Evolutionary conservation across 306 rosid genomes (phyloP), one percentile per base, ranked within the genome.

Genomic region (Inga laurina): DNA sequence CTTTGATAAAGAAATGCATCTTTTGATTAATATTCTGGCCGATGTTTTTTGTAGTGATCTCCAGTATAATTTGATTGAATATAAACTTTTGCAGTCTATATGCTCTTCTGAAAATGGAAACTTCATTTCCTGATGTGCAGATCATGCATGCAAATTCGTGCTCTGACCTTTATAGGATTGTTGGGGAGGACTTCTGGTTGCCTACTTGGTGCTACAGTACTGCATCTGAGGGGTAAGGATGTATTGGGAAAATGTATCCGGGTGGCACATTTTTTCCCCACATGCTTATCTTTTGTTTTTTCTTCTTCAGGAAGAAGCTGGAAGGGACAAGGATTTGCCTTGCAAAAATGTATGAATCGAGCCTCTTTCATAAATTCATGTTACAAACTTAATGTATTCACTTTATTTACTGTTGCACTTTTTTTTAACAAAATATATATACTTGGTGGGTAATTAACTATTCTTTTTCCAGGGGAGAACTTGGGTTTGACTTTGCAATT

Each of bases 131-230:
- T 13, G 34, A 37, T 19, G 19, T 68, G 82, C 90, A 91, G 94
- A 79, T 91, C 81, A 52, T 83, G 85, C 51, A 71, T 45, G 93
- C 89, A 73, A 89, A 85, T 78, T 88, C 94, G 49, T 89, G 93
- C 78, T 76, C 87, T 74, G 94, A 91, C 83, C 86, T 91, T 45
- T 83, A 89, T 77, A 77, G 67, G 74, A 79, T 70, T 75, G 88
- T 91, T 43, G 94, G 93, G 24, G 89, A 89, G 88, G 91, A 89
- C 86, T 91, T 89, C 81, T 89, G 94, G 94, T 44, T 89, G 86
- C 89, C 93, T 73, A 91, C 93, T 24, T 83, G 91, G 93, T 91
- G 94, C 87, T 79, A 86, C 82, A 91, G 94, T 79, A 79, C 85
- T 81, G 93, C 89, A 65, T 78, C 85, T 82, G 89, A 88, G 86